Conservation (phyloP, 1,139 yeast genomes). For the Candida tetrigidarum region DNA sequence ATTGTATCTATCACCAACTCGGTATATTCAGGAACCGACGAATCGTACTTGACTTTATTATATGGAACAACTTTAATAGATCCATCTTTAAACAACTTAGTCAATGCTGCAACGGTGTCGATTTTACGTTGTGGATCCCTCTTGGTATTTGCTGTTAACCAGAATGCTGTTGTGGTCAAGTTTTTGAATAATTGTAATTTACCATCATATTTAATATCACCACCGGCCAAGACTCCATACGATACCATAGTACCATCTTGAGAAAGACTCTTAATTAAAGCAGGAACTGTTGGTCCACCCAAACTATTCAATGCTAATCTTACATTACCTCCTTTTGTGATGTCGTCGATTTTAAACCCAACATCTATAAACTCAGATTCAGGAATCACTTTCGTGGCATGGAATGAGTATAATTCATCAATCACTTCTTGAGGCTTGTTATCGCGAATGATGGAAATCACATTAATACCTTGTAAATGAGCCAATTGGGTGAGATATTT, state of each 20-base stretch:
- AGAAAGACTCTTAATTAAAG: constrained; percentile 29
- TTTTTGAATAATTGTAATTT: constrained; percentile 63
- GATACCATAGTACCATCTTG: constrained; percentile 31
- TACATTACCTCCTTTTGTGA: constrained; percentile 41
- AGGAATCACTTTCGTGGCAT: constrained; percentile 36
- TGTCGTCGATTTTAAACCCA: constrained; percentile 48
- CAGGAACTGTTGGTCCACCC: constrained; percentile 31
- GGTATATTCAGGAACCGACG: constrained; percentile 43
- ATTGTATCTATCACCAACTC: constrained; percentile 54
- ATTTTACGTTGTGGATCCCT: constrained; percentile 62
- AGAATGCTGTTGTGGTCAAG: constrained; percentile 77
- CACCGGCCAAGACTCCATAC: constrained; percentile 37
- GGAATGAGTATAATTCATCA: constrained; percentile 21
- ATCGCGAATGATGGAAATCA: constrained; percentile 35
- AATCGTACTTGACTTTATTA: constrained; percentile 37
- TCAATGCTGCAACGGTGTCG: constrained; percentile 57
- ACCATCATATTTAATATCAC: constrained; percentile 47
- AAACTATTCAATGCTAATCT: constrained; percentile 38
- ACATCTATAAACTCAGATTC: constrained; percentile 61
- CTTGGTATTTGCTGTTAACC: constrained; percentile 80
- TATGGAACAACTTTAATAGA: constrained; percentile 58
- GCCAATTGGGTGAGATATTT: constrained; percentile 37
- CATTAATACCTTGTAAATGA: constrained; percentile 25
- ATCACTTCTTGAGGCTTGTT: constrained; percentile 31
- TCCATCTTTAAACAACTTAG: constrained; percentile 62